Percentiles rank a stretch among this genome's conserved stretches.
Evolutionary conservation across 495 filamentous ascomycete species (phyloP).

Genomic region (Chlorociboria aeruginascens): DNA sequence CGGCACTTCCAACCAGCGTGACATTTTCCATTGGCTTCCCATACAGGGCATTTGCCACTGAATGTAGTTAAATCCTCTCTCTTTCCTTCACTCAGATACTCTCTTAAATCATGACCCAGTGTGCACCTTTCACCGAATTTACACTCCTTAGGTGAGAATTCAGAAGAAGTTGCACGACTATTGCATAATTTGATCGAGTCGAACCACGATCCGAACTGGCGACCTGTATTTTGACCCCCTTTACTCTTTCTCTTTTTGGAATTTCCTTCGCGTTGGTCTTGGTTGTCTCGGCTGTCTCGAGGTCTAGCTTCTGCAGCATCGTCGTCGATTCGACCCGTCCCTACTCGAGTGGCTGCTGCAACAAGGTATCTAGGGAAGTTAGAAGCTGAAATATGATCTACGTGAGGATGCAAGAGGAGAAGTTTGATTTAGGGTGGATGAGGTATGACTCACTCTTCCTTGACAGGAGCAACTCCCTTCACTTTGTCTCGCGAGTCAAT

Average conservation of each 20-base stretch:
- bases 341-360: not conserved
- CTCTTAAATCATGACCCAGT: constrained; percentile 68
- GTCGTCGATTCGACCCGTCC: constrained; percentile 22
- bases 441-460: constrained; percentile 58
- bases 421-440: not conserved
- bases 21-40: constrained; percentile 63
- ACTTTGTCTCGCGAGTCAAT: constrained; percentile 28
- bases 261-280: constrained; percentile 6
- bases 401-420: not conserved
- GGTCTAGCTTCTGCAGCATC: constrained; percentile 50
- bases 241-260: constrained; percentile 52
- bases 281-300: constrained; percentile 14
- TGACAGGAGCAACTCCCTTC: constrained; percentile 70
- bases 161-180: constrained; percentile 48
- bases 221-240: constrained; percentile 73
- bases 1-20: constrained; percentile 85
- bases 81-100: constrained; percentile 75
- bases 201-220: constrained; percentile 70
- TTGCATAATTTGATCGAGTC: constrained; percentile 72
- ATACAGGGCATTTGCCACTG: constrained; percentile 67
- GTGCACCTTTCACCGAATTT: constrained; percentile 66
- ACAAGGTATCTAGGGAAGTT: constrained; percentile 12
- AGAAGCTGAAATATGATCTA: not conserved
- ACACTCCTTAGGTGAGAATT: constrained; percentile 67
- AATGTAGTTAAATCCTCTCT: constrained; percentile 66